Percentiles rank a stretch among this genome's conserved stretches.
Evolutionary conservation across 768 basidiomycete genomes (phyloP).

Genomic region (Grammothele lineata): DNA sequence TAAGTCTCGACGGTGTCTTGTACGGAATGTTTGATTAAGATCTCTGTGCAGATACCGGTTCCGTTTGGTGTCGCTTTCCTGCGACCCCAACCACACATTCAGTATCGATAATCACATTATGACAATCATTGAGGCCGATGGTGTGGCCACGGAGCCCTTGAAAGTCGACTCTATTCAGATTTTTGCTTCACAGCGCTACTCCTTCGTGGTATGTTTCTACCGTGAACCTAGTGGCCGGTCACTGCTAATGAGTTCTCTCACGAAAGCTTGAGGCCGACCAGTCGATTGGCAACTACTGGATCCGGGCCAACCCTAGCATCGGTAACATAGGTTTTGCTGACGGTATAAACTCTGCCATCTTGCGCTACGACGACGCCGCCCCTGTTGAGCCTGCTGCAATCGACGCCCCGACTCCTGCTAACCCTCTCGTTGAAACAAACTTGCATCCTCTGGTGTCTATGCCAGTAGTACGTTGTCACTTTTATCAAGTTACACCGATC

Average conservation of each 20-base stretch:
- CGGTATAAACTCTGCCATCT: slow-evolving; percentile 47
- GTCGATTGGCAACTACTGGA: slow-evolving; percentile 38
- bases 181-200: slow-evolving; percentile 50
- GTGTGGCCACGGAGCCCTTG: slow-evolving; percentile 37
- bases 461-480: too few relatives aligned
- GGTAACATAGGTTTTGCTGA: slow-evolving; percentile 31
- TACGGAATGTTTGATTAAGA: too few relatives aligned
- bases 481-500: too few relatives aligned
- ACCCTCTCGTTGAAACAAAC: slow-evolving; percentile 40
- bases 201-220: slow-evolving; percentile 30
- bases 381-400: slow-evolving; percentile 37
- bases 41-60: slow-evolving; percentile 19
- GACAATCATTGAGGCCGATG: slow-evolving; percentile 53
- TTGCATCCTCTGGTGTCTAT: slow-evolving; percentile 33
- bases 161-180: slow-evolving; percentile 40
- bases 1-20: too few relatives aligned
- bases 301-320: slow-evolving; percentile 41
- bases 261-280: background rate
- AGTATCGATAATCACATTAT: slow-evolving; percentile 39
- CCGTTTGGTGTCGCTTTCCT: slow-evolving; percentile 18
- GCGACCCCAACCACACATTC: slow-evolving; percentile 37
- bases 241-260: background rate
- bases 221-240: too few relatives aligned
- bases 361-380: slow-evolving; percentile 45
- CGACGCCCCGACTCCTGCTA: slow-evolving; percentile 27